Base-by-base conservation (phyloP, 257 asterid species). In the Solanum rostratum region DNA sequence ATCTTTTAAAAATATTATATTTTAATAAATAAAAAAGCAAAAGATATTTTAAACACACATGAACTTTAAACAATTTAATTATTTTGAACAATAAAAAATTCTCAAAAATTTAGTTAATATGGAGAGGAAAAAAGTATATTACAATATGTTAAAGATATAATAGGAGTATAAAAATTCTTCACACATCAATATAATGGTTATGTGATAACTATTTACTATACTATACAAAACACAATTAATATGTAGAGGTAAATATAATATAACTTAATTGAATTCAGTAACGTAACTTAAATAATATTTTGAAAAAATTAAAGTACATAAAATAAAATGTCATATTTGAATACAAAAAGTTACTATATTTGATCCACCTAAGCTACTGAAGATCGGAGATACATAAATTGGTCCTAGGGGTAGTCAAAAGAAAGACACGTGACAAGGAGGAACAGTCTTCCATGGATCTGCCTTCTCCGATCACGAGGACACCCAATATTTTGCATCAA, bases 391-490 rank as follows among this genome's bases (percentile, higher is more conserved):
- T 33, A 33, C 39, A 33, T 7, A 20, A 45, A 49, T 78, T 50
- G 60, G 60, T 78, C 86, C 83, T 90, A 45, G 89, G 87, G 92
- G 93, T 86, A 88, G 98, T 94, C 98, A 93, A 95, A 95, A 92
- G 95, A 91, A 87, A 84, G 19, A 93, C 97, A 95, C 95, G 97
- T 95, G 98, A 95, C 90, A 83, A 88, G 84, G 85, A 91, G 98
- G 98, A 92, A 91, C 97, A 95, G 97, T 93, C 97, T 93, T 93
- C 97, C 93, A 95, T 92, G 95, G 95, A 94, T 93, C 95, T 95
- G 97, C 91, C 91, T 87, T 95, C 97, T 74, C 94, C 97, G 97
- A 95, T 95, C 98, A 93, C 98, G 97, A 93, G 94, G 97, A 88
- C 88, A 84, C 82, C 89, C 89, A 85, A 89, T 84, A 88, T 33